Conservation (phyloP, 331 rosid species). For the Acacia pycnantha region DNA sequence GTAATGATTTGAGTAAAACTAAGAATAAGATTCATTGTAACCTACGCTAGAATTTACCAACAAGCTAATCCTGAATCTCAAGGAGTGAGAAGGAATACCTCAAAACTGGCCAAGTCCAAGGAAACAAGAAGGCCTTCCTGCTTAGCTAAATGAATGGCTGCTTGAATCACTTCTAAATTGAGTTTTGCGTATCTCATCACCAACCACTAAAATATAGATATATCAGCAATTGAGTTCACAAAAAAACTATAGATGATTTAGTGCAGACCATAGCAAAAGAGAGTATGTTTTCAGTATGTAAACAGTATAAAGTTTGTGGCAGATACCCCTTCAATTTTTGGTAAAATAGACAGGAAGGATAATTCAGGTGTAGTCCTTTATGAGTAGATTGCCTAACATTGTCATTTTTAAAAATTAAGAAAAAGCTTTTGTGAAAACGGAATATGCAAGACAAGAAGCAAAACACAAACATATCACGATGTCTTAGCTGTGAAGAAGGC, state of each 20-base stretch:
- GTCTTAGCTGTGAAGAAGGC: slow-evolving; percentile 22
- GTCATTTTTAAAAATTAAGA: not conserved
- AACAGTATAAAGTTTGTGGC: slow-evolving; percentile 7
- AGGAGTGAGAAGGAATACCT: slow-evolving; percentile 53
- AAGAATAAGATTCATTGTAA: not conserved
- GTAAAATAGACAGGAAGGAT: not conserved
- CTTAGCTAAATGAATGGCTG: slow-evolving; percentile 79
- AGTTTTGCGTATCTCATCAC: slow-evolving; percentile 71
- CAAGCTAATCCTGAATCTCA: not conserved
- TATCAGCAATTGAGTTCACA: slow-evolving; percentile 31
- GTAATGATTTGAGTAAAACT: slow-evolving; percentile 7
- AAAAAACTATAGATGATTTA: slow-evolving; percentile 23
- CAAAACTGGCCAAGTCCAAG: slow-evolving; percentile 97
- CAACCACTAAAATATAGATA: slow-evolving; percentile 73
- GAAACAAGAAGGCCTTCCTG: slow-evolving; percentile 85
- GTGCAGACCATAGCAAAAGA: slow-evolving; percentile 22
- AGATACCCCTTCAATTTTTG: slow-evolving; percentile 13
- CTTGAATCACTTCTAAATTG: slow-evolving; percentile 81
- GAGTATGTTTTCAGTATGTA: slow-evolving; percentile 1
- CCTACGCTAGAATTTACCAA: not conserved
- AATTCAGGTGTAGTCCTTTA: slow-evolving; percentile 8
- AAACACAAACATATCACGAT: slow-evolving; percentile 2
- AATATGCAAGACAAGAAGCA: not conserved
- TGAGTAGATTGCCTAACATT: not conserved
- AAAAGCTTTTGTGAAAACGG: not conserved